Evolutionary conservation across 148 eudicot genomes (phyloP), one percentile per base, ranked within the genome.

Genomic region (Rheum nobile): DNA sequence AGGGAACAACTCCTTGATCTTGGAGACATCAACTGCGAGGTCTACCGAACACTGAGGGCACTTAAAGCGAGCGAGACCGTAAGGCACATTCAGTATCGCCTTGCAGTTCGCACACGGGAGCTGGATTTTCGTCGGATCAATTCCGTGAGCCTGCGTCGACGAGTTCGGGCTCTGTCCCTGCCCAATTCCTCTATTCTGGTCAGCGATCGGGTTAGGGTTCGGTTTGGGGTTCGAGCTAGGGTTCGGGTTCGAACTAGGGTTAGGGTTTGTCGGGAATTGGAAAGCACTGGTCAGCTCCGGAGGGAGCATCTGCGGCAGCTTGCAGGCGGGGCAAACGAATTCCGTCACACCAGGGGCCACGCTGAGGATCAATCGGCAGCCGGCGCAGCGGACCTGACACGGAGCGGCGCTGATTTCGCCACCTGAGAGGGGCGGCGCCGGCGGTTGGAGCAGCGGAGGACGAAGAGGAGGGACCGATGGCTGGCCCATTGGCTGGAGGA

Each of bases 81-180:
- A 91, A 0, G 98, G 98, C 38, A 95, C 97, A 77, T 91, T 95
- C 26, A 95, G 90, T 16, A 91, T 78, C 44, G 97, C 97, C 83
- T 95, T 95, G 39, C 98, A 95, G 54, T 88, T 83, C 24, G 96
- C 97, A 72, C 98, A 95, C 9, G 97, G 97, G 0, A 95, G 87
- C 86, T 91, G 97, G 79, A 84, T 80, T 82, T 84, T 95, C 1
- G 86, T 79, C 2, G 92, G 99, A 87, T 92, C 97, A 67, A 92
- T 84, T 46, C 97, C 99, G 44, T 88, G 96, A 2, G 99, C 89
- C 67, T 82, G 88, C 0, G 78, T 79, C 72, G 38, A 83, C 71
- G 68, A 81, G 11, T 77, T 22, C 35, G 85, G 83, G 19, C 63
- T 13, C 42, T 72, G 82, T 71, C 77, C 76, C 19, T 81, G 80